Evolutionary conservation across 164 flowering plant species (phyloP).

Genomic region (Magnolia sinica): DNA sequence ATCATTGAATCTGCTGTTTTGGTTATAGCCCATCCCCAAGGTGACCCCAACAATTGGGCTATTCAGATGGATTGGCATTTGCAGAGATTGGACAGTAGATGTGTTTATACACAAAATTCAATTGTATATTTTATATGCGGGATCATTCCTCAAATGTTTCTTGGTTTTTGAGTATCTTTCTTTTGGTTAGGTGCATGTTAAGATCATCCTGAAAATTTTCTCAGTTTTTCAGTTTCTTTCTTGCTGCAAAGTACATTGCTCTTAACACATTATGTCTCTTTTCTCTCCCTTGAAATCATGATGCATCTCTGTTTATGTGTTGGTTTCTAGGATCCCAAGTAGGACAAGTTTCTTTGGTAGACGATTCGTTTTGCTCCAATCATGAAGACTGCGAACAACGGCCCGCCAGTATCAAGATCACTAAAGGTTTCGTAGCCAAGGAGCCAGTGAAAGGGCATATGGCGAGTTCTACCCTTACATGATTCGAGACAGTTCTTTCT

Average conservation of each 20-base stretch:
- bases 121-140: too few relatives aligned
- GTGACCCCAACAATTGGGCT: too few relatives aligned
- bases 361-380: constrained; percentile 47
- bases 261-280: not conserved
- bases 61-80: too few relatives aligned
- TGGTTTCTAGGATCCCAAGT: constrained; percentile 59
- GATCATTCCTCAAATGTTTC: too few relatives aligned
- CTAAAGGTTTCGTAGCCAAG: constrained; percentile 88
- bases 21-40: too few relatives aligned
- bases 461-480: constrained; percentile 62
- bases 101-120: too few relatives aligned
- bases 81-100: too few relatives aligned
- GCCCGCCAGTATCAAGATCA: constrained; percentile 59
- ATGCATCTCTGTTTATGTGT: not conserved
- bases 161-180: too few relatives aligned
- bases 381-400: constrained; percentile 68
- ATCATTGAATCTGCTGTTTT: too few relatives aligned
- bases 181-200: too few relatives aligned
- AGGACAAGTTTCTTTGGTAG: constrained; percentile 28
- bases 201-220: too few relatives aligned
- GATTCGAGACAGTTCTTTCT: constrained; percentile 16
- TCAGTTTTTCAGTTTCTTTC: not conserved
- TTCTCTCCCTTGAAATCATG: not conserved
- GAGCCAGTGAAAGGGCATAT: constrained; percentile 91
- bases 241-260: not conserved